Evolutionary conservation across 2,329 filamentous ascomycete genomes (phyloP).

Genomic region (Fusarium longipes): DNA sequence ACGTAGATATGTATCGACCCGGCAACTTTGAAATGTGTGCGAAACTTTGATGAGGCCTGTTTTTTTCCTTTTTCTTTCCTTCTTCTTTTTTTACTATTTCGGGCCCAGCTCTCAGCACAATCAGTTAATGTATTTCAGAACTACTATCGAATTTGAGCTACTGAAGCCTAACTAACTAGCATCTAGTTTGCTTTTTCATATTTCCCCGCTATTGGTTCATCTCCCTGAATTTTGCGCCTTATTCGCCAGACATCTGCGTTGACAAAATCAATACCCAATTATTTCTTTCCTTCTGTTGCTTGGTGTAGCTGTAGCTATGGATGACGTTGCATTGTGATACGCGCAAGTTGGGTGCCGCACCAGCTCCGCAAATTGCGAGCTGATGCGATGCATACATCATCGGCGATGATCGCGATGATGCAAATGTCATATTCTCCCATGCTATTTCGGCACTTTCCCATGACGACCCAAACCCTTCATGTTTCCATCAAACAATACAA

Average conservation of each 20-base stretch:
- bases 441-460: conserved; percentile 28
- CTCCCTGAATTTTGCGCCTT: conserved; percentile 41
- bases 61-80: conserved; percentile 2
- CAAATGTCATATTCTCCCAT: conserved; percentile 34
- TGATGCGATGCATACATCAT: conserved; percentile 20
- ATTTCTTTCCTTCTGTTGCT: not conserved
- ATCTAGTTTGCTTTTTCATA: conserved; percentile 18
- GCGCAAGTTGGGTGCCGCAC: not conserved
- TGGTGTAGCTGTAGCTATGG: conserved; percentile 9
- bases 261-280: not conserved
- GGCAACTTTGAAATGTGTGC: conserved; percentile 1
- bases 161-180: not conserved
- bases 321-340: not conserved
- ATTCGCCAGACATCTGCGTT: conserved; percentile 34
- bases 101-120: not conserved
- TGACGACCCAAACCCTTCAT: conserved; percentile 2
- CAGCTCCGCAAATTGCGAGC: conserved; percentile 7
- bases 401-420: conserved; percentile 34
- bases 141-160: conserved; percentile 14
- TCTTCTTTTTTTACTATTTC: conserved; percentile 14
- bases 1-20: not conserved
- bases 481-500: not conserved
- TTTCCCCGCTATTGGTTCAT: conserved; percentile 16
- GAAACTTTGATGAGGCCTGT: conserved; percentile 12
- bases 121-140: conserved; percentile 7